Conservation (phyloP, 1,284 basidiomycete species). For the Apiotrichum domesticum region DNA sequence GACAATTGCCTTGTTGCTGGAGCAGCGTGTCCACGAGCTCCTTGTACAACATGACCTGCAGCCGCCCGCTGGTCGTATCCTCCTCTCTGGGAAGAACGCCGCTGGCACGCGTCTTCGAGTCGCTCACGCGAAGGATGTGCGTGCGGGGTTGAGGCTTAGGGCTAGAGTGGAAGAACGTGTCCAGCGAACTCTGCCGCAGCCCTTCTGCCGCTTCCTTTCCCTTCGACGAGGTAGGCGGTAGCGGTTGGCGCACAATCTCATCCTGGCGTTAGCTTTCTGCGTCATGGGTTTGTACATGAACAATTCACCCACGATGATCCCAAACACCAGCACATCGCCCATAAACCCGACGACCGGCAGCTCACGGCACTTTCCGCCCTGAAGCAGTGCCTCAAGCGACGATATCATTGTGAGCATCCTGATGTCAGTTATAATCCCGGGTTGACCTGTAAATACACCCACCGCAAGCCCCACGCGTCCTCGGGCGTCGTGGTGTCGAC, state of each 20-base stretch:
- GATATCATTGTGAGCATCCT: slow-evolving; percentile 63
- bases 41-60: slow-evolving; percentile 80
- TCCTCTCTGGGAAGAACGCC: slow-evolving; percentile 56
- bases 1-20: neutral
- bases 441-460: neutral
- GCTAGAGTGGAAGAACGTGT: slow-evolving; percentile 6
- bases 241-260: slow-evolving; percentile 46
- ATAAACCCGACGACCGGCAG: slow-evolving; percentile 65
- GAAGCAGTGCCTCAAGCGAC: slow-evolving; percentile 52
- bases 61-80: slow-evolving; percentile 60
- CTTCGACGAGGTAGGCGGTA: no score
- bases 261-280: slow-evolving; percentile 48
- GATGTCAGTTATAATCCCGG: slow-evolving; percentile 3
- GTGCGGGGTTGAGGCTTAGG: neutral
- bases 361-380: slow-evolving; percentile 57
- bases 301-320: slow-evolving; percentile 56
- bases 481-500: slow-evolving; percentile 55
- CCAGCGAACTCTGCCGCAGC: slow-evolving; percentile 9
- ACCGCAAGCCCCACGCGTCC: slow-evolving; percentile 66
- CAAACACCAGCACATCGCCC: slow-evolving; percentile 55
- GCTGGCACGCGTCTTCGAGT: slow-evolving; percentile 67
- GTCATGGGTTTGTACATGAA: no score
- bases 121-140: slow-evolving; percentile 56
- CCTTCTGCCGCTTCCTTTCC: no score
- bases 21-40: slow-evolving; percentile 56